phyloP scores from a whole-genome alignment of 164 flowering plant genomes.

The Chimonanthus praecox region DNA sequence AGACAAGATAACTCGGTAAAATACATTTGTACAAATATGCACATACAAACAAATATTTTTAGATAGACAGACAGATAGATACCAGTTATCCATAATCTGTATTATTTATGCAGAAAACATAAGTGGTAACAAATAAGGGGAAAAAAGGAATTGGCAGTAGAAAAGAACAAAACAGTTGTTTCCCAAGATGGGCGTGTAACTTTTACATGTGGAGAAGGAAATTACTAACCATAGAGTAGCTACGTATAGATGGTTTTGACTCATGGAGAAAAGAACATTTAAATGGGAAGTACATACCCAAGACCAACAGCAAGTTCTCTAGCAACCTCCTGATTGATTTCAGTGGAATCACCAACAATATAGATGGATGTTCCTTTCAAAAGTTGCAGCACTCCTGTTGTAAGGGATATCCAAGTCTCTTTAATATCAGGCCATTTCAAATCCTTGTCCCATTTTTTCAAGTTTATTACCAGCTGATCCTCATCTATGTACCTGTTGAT shows the following conservation, averaged over 20 bases:
- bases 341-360: slow-evolving; percentile 84
- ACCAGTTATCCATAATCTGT: not conserved
- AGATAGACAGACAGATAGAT: not conserved
- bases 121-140: too few species aligned
- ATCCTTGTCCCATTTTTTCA: slow-evolving; percentile 81
- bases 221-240: too few species aligned
- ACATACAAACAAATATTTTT: not conserved
- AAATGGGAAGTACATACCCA: slow-evolving; percentile 41
- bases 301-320: slow-evolving; percentile 86
- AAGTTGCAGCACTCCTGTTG: slow-evolving; percentile 56
- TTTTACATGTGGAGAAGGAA: not conserved
- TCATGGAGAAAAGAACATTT: not conserved
- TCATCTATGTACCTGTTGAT: slow-evolving; percentile 83
- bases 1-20: not conserved
- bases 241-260: not conserved
- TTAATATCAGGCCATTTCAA: slow-evolving; percentile 90
- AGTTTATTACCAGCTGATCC: slow-evolving; percentile 72
- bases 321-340: slow-evolving; percentile 76
- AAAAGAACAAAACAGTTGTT: too few species aligned
- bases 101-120: too few species aligned
- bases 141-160: too few species aligned
- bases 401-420: slow-evolving; percentile 92
- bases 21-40: too few species aligned
- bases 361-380: slow-evolving; percentile 82
- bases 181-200: not conserved